Evolutionary conservation across 805 yeast genomes (phyloP).

Genomic region (Zygosaccharomyces rouxii): DNA sequence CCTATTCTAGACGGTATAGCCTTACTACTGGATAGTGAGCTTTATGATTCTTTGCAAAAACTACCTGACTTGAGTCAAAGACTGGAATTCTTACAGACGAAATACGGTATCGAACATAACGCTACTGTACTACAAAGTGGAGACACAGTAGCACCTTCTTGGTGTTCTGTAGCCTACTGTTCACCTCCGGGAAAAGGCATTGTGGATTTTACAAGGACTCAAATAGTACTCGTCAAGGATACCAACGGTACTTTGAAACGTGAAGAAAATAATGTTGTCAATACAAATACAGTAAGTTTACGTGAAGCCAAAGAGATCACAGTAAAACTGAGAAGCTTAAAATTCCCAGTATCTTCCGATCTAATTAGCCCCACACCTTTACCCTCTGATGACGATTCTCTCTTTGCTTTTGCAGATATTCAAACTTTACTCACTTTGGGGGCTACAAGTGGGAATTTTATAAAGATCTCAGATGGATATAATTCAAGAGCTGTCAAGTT

Average conservation of each 20-base stretch:
- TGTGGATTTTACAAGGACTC: constrained; percentile 19
- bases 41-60: constrained; percentile 23
- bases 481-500: constrained; percentile 15
- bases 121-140: constrained; percentile 18
- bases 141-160: constrained; percentile 13
- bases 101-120: constrained; percentile 16
- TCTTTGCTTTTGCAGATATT: constrained; percentile 25
- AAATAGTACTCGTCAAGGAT: constrained; percentile 21
- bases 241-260: not conserved
- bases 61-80: constrained; percentile 16
- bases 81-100: constrained; percentile 21
- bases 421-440: constrained; percentile 19
- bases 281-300: constrained; percentile 1
- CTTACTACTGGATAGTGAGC: constrained; percentile 13
- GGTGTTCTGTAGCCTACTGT: constrained; percentile 23
- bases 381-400: constrained; percentile 24
- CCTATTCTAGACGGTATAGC: constrained; percentile 17
- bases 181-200: constrained; percentile 21
- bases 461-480: constrained; percentile 11
- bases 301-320: not conserved
- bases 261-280: not conserved
- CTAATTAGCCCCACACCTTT: constrained; percentile 14
- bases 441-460: constrained; percentile 23
- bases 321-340: constrained; percentile 13
- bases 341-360: constrained; percentile 14